Evolutionary conservation across 495 filamentous ascomycete genomes (phyloP).

Genomic region (Clohesyomyces aquaticus): DNA sequence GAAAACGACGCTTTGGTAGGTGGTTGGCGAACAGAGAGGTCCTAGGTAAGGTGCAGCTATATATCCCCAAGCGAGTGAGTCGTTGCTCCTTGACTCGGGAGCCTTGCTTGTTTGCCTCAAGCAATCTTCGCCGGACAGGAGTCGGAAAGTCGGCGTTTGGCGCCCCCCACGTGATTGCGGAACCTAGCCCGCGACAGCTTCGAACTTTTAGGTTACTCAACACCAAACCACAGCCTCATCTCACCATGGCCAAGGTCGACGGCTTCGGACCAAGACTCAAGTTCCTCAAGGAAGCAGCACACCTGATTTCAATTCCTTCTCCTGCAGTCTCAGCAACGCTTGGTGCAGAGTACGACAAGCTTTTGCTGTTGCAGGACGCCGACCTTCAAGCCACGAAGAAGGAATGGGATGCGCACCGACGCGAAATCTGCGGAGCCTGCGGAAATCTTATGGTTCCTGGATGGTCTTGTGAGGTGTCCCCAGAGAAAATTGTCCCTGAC

Average conservation of each 20-base stretch:
- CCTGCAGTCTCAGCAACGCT: constrained; percentile 58
- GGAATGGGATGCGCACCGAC: constrained; percentile 48
- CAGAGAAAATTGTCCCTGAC: not conserved
- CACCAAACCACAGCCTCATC: not conserved
- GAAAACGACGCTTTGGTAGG: not conserved
- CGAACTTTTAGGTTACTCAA: not conserved
- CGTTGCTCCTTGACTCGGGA: no score
- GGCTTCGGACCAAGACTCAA: constrained; percentile 7
- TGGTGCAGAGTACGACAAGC: constrained; percentile 49
- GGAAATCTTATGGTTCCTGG: constrained; percentile 54
- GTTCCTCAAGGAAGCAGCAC: constrained; percentile 55
- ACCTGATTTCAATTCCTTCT: constrained; percentile 48
- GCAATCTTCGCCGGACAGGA: no score
- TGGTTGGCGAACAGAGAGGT: not conserved
- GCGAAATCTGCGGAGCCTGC: constrained; percentile 57
- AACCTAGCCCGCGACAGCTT: no score
- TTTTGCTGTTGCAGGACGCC: constrained; percentile 49
- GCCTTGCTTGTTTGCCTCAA: no score
- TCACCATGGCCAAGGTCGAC: constrained; percentile 4
- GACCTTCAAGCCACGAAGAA: constrained; percentile 40
- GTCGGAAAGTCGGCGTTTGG: constrained; percentile 27
- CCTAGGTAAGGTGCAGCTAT: not conserved
- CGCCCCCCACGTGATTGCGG: no score
- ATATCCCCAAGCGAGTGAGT: no score
- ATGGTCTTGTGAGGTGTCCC: constrained; percentile 46